phyloP scores from a whole-genome alignment of 306 rosid species.

The Prunus mongolica region DNA sequence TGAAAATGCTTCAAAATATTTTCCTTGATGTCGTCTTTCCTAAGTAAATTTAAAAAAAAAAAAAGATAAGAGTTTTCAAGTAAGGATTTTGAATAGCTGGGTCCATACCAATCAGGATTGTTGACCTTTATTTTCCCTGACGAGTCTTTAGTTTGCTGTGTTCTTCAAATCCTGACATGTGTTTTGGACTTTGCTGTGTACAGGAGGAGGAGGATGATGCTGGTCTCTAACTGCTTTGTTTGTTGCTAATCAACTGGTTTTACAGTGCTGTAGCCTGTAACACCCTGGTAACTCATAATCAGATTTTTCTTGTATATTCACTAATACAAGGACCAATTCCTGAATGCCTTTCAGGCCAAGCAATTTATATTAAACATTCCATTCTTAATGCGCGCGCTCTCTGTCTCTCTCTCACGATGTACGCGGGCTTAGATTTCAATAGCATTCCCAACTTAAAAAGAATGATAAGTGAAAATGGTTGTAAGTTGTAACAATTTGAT shows the following conservation, averaged over 20 bases:
- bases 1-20: background rate
- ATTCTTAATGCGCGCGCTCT: background rate
- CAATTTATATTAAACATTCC: conserved; percentile 11
- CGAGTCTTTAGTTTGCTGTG: background rate
- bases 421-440: too few species aligned
- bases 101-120: background rate
- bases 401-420: background rate
- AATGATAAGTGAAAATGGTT: background rate
- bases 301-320: conserved; percentile 36
- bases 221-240: conserved; percentile 29
- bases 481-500: background rate
- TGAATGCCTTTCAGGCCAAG: background rate
- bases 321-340: conserved; percentile 16
- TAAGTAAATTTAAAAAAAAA: background rate
- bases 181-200: conserved; percentile 20
- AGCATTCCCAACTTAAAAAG: too few species aligned
- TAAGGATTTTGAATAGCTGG: background rate
- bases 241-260: conserved; percentile 45
- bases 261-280: conserved; percentile 62
- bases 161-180: background rate
- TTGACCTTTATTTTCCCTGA: background rate
- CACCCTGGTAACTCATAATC: conserved; percentile 30
- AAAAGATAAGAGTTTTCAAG: background rate
- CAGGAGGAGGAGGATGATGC: conserved; percentile 45
- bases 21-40: background rate